These are phyloP conservation scores for Noccaea bulbosa DNA, from an alignment of 345 rosid genomes.

Conservation along the genomic window DNA sequence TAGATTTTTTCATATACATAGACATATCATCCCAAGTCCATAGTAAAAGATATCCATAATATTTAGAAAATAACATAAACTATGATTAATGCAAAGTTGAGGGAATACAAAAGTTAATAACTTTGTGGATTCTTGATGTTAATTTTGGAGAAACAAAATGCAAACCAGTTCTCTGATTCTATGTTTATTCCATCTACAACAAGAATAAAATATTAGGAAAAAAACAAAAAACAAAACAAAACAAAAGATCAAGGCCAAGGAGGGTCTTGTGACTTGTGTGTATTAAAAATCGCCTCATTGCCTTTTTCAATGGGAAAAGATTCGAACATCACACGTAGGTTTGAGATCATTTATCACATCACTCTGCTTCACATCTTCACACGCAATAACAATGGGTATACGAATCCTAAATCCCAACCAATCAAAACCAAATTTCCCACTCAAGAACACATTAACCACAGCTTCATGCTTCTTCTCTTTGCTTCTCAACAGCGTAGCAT, in stretches of 20 bases:
- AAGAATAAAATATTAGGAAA: neutral
- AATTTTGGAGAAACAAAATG: slow-evolving; percentile 28
- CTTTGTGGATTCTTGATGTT: slow-evolving; percentile 29
- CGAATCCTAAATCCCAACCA: slow-evolving; percentile 39
- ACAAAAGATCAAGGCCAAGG: slow-evolving; percentile 24
- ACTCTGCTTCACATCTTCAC: slow-evolving; percentile 40
- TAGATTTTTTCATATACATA: no score
- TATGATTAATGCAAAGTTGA: neutral
- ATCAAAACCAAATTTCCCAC: slow-evolving; percentile 42
- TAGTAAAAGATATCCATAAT: neutral
- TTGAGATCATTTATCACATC: slow-evolving; percentile 32
- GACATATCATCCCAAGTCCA: neutral
- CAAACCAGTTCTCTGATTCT: slow-evolving; percentile 25
- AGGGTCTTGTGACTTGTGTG: neutral
- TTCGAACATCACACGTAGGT: slow-evolving; percentile 43
- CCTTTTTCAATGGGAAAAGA: slow-evolving; percentile 30
- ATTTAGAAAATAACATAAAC: neutral
- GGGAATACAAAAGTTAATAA: neutral
- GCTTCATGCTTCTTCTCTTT: slow-evolving; percentile 33
- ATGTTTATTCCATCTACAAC: slow-evolving; percentile 35
- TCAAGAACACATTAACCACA: slow-evolving; percentile 36
- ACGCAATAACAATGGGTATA: slow-evolving; percentile 41
- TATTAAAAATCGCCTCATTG: slow-evolving; percentile 7
- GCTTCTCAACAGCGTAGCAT: slow-evolving; percentile 32
- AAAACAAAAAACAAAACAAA: neutral